Conservation (phyloP, 106 monocot genomes). For the Ottelia alismoides region DNA sequence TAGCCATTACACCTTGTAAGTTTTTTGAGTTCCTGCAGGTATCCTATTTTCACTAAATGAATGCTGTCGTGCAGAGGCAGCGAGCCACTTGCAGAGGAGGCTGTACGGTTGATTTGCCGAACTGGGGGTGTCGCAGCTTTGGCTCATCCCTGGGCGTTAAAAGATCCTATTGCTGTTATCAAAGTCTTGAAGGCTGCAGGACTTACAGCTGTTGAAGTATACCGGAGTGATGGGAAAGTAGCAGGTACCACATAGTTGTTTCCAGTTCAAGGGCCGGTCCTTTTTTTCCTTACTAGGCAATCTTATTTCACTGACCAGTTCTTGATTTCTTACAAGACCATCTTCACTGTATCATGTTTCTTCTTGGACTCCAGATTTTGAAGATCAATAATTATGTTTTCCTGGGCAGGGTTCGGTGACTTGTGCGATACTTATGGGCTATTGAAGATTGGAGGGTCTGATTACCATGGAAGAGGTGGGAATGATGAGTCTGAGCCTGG, state of each 20-base stretch:
- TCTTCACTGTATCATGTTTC: neutral
- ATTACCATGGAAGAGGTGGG: constrained; percentile 82
- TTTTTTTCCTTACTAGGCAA: too few species aligned
- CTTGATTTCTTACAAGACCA: neutral
- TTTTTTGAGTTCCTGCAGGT: too few species aligned
- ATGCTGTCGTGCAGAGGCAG: constrained; percentile 68
- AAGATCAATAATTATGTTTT: too few species aligned
- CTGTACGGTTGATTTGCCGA: constrained; percentile 49
- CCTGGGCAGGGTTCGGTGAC: constrained; percentile 57
- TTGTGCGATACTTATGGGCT: constrained; percentile 61
- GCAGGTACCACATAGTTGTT: constrained; percentile 38
- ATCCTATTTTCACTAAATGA: too few species aligned
- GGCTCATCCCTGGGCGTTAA: constrained; percentile 93
- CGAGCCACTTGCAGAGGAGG: constrained; percentile 67
- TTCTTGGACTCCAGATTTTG: neutral
- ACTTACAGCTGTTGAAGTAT: constrained; percentile 84
- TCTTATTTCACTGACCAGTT: too few species aligned
- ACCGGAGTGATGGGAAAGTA: constrained; percentile 77
- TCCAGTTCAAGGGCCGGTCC: too few species aligned
- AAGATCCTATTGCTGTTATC: constrained; percentile 58
- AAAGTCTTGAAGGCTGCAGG: constrained; percentile 57
- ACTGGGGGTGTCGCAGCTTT: constrained; percentile 78
- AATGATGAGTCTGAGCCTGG: constrained; percentile 78
- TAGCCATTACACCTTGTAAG: too few species aligned
- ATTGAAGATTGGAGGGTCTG: constrained; percentile 89